Percentiles rank a stretch among this genome's conserved stretches.
These are phyloP conservation scores for Tulasnella sp. DNA, from an alignment of 768 basidiomycete species.

Conservation along the genomic window DNA sequence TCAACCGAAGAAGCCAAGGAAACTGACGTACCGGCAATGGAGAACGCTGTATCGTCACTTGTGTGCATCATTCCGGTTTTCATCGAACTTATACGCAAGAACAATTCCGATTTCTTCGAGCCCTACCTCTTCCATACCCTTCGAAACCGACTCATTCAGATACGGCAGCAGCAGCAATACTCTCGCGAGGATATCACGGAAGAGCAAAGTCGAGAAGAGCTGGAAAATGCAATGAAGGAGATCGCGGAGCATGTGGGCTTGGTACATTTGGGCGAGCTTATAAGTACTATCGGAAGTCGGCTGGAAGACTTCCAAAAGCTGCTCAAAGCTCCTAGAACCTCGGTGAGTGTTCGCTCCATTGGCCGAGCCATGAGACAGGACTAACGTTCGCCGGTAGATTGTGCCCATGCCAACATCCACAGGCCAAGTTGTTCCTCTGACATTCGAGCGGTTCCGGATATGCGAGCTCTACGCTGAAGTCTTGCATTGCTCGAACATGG, in stretches of 20 bases:
- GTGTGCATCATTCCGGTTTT: constrained; percentile 82
- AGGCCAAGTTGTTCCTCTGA: constrained; percentile 73
- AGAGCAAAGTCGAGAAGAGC: constrained; percentile 54
- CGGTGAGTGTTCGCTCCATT: constrained; percentile 47
- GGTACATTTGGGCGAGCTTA: constrained; percentile 80
- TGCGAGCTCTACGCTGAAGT: constrained; percentile 96
- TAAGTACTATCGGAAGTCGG: constrained; percentile 66
- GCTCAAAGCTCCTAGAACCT: constrained; percentile 66
- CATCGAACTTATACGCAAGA: constrained; percentile 92
- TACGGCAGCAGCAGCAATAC: constrained; percentile 59
- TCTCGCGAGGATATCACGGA: constrained; percentile 41
- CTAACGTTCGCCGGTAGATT: constrained; percentile 42
- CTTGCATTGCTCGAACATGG: constrained; percentile 97
- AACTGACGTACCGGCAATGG: constrained; percentile 12
- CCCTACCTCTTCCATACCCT: constrained; percentile 94
- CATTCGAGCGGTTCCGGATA: constrained; percentile 91
- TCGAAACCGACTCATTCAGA: constrained; percentile 81
- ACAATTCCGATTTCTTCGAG: constrained; percentile 98
- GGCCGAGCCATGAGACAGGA: background rate
- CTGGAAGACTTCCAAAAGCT: constrained; percentile 66
- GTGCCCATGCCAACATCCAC: constrained; percentile 68
- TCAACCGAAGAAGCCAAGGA: constrained; percentile 18
- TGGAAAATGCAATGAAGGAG: constrained; percentile 70
- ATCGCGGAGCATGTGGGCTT: constrained; percentile 84
- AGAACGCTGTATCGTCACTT: constrained; percentile 58